Conservation (phyloP, 2,329 filamentous ascomycete genomes). For the Elsinoe australis region DNA sequence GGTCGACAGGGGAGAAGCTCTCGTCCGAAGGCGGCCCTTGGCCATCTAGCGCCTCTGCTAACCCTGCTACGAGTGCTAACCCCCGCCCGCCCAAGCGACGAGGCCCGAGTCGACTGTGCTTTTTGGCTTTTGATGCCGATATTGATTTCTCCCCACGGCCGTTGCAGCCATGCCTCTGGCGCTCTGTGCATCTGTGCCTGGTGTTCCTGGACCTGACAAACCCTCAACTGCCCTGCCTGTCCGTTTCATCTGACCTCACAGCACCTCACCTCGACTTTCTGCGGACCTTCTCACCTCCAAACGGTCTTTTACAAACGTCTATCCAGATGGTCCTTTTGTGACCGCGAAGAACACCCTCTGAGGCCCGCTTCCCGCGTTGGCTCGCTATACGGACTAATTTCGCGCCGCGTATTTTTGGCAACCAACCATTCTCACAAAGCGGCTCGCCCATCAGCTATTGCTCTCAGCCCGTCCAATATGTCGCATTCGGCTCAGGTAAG, state of each 20-base stretch:
- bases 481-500: conserved; percentile 12
- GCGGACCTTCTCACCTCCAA: not conserved
- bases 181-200: not conserved
- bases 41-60: not conserved
- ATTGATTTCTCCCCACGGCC: conserved; percentile 1
- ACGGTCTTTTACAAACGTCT: conserved; percentile 7
- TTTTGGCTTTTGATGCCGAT: conserved; percentile 8
- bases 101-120: no score
- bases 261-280: not conserved
- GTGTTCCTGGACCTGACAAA: conserved; percentile 1
- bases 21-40: not conserved
- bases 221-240: not conserved
- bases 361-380: not conserved
- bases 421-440: not conserved
- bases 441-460: conserved; percentile 1
- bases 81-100: no score
- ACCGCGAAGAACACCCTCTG: not conserved
- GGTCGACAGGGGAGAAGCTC: not conserved
- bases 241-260: conserved; percentile 11
- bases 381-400: conserved; percentile 3
- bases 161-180: conserved; percentile 1
- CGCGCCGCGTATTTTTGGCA: conserved; percentile 13
- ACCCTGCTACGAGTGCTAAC: not conserved
- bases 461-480: conserved; percentile 3
- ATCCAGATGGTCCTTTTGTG: not conserved